Evolutionary conservation across 2,329 filamentous ascomycete species (phyloP), one percentile per base, ranked within the genome.

Genomic region (Pezizomycotina sp.): DNA sequence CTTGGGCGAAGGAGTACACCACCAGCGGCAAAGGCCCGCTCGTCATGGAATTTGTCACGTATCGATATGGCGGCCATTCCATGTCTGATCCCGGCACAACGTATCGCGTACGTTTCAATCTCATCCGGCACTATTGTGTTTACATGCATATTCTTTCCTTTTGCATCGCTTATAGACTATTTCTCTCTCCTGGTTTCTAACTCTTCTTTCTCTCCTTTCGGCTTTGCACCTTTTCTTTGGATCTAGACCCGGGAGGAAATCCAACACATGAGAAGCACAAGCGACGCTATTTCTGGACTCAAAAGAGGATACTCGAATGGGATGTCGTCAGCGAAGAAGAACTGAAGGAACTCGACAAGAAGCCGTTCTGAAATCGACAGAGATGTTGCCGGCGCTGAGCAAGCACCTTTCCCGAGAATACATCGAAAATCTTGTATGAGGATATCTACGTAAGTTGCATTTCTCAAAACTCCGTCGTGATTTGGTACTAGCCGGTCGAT

Each of bases 21-120:
- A 63, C 68, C 43, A 66, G 71, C 45, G 84, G 77, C 59, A 84
- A 92, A 61, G 86, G 86, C 46, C 89, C 89, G 49, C 70, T 98
- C 47, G 89, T 98, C 54, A 77, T 92, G 61, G 89, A 98, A 67
- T 98, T 92, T 62, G 84, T 98, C 56, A 98, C 89, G 54, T 98
- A 98, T 77, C 75, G 89, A 56, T 98, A 98, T 62, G 89, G 89
- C 59, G 89, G 89, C 52, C 89, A 98, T 76, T 93, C 83, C 64
- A 98, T 98, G 89, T 95, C 86, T 57, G 89, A 98, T 62, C 89
- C 89, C 42, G 89, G 89, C 60, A 98, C 89, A 61, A 95, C 89
- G 54, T 98, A 98, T 77, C 78, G 84, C 61, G 47, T 49, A 47
- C 27, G 46, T 40, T 57, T 59, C 51, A 50, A 57, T 47, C 14